phyloP scores from a whole-genome alignment of 2,329 filamentous ascomycete genomes.

The Xylariaceae sp. region DNA sequence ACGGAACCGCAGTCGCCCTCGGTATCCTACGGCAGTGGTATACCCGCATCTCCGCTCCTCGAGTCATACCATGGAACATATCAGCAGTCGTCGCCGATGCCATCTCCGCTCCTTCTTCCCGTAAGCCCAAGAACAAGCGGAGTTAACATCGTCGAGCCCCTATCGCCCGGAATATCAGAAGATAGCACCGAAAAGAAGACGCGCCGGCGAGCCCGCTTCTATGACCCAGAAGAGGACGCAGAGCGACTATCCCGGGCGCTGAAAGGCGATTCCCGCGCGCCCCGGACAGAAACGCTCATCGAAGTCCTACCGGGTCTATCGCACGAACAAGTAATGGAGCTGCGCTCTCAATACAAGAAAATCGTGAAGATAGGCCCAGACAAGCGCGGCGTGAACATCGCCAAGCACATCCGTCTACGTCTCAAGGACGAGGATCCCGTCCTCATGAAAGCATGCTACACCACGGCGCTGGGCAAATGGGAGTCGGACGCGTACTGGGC shows the following conservation, averaged over 20 bases:
- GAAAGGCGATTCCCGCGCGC: conserved; percentile 53
- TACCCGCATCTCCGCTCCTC: conserved; percentile 74
- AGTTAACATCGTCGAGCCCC: conserved; percentile 40
- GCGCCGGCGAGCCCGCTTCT: conserved; percentile 65
- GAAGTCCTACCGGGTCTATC: conserved; percentile 79
- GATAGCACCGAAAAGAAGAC: conserved; percentile 40
- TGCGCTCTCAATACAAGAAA: conserved; percentile 86
- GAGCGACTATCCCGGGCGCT: conserved; percentile 70
- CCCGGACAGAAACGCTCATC: conserved; percentile 67
- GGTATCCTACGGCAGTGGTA: conserved; percentile 39
- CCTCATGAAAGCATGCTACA: conserved; percentile 87
- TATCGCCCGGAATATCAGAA: conserved; percentile 49
- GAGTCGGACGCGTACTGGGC: conserved; percentile 97
- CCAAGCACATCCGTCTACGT: conserved; percentile 74
- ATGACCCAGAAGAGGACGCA: conserved; percentile 77
- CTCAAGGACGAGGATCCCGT: conserved; percentile 68
- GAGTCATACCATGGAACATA: conserved; percentile 93
- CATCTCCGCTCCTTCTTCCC: conserved; percentile 64
- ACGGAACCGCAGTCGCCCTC: conserved; percentile 39
- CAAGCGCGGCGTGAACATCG: conserved; percentile 74
- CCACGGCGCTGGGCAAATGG: conserved; percentile 82
- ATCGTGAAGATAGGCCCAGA: conserved; percentile 72
- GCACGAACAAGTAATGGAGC: conserved; percentile 79
- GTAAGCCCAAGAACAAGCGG: conserved; percentile 38
- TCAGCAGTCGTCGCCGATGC: conserved; percentile 92